These are phyloP conservation scores for Ammopiptanthus mongolicus DNA, from an alignment of 306 rosid genomes.

Conservation along the genomic window DNA sequence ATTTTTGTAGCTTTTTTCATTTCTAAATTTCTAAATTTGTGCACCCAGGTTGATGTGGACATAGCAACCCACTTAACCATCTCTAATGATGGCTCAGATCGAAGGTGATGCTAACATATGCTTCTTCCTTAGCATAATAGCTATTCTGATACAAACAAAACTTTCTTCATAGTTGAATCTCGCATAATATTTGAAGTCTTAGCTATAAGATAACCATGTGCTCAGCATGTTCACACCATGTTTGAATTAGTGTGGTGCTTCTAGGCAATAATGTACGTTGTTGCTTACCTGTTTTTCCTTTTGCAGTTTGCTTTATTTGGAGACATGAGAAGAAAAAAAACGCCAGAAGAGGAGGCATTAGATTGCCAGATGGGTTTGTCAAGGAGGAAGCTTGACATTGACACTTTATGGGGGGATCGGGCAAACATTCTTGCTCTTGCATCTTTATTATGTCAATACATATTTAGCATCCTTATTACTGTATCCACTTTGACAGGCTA, in stretches of 20 bases:
- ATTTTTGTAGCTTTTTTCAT: no score
- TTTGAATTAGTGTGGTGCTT: neutral
- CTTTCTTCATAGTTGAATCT: neutral
- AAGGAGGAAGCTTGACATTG: no score
- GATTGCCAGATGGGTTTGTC: no score
- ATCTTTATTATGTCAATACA: neutral
- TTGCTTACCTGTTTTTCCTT: neutral
- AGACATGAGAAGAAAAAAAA: no score
- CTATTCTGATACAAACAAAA: neutral
- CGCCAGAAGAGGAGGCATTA: no score
- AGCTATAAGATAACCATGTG: neutral
- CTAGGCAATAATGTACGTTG: neutral
- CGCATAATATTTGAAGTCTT: no score
- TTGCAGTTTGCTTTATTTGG: conserved; percentile 82
- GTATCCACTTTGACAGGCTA: conserved; percentile 50
- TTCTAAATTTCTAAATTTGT: no score
- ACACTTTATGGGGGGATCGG: no score
- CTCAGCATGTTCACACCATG: neutral
- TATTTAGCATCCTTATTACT: neutral
- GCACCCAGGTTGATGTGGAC: conserved; percentile 95
- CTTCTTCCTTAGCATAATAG: neutral
- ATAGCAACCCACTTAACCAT: conserved; percentile 76
- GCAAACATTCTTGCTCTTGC: no score
- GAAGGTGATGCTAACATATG: conserved; percentile 48
- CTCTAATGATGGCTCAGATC: conserved; percentile 62